Evolutionary conservation across 768 basidiomycete genomes (phyloP).

Genomic region (Tricholoma sp.): DNA sequence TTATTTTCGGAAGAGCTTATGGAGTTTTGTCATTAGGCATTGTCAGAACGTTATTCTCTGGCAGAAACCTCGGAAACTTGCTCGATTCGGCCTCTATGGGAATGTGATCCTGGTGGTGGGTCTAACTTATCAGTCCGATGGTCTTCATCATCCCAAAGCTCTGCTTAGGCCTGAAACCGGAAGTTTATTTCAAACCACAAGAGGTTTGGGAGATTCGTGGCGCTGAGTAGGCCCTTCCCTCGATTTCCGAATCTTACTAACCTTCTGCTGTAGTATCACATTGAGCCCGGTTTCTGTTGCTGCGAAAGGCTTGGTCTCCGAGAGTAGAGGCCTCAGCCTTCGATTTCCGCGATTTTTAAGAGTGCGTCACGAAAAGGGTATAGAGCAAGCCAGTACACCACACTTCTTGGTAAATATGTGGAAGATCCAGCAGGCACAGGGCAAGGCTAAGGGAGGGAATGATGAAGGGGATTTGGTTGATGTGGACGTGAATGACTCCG

Average conservation of each 20-base stretch:
- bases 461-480: constrained; percentile 64
- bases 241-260: constrained; percentile 4
- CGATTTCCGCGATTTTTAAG: constrained; percentile 87
- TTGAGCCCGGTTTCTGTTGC: constrained; percentile 83
- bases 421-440: constrained; percentile 49
- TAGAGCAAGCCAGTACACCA: constrained; percentile 69
- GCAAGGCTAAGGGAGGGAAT: constrained; percentile 26
- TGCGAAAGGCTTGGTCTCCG: constrained; percentile 53
- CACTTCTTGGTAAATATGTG: constrained; percentile 69
- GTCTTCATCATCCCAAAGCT: constrained; percentile 1
- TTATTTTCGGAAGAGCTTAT: constrained; percentile 16
- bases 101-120: constrained; percentile 61
- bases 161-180: constrained; percentile 50
- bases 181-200: constrained; percentile 64
- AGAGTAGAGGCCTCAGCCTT: constrained; percentile 64
- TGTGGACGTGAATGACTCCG: constrained; percentile 28
- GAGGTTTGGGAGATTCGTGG: constrained; percentile 90
- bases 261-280: constrained; percentile 50
- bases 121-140: constrained; percentile 3
- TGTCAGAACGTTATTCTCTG: constrained; percentile 60
- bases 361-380: constrained; percentile 64
- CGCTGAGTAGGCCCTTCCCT: constrained; percentile 47
- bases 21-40: constrained; percentile 32
- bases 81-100: constrained; percentile 48
- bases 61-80: constrained; percentile 47